Evolutionary conservation across 1,284 basidiomycete genomes (phyloP), one percentile per base, ranked within the genome.

Genomic region (Moesziomyces parantarcticus): DNA sequence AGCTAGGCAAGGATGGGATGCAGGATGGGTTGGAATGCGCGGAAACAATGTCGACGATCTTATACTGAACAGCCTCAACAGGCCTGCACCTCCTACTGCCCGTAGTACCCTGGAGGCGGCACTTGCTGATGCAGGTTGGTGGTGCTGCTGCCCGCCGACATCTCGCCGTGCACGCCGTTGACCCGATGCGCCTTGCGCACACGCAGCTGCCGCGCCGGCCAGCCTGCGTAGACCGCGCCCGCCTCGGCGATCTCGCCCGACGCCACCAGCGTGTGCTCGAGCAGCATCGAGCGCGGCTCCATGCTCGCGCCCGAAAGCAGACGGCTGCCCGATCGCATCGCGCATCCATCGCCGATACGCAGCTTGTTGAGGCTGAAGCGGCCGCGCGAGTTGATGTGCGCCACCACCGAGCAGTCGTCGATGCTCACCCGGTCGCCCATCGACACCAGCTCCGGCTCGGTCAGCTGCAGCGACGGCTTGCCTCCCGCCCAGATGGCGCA

Each of bases 331-430:
- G 75, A 75, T 10, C 81, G 78, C 76, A 83, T 76, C 21, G 82
- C 82, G 56, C 81, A 82, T 8, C 77, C 76, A 39, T 82, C 80
- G n/a, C 80, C 82, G 44, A 83, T 80, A 25, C 78, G 74, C 40
- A 83, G 71, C 66, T 77, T 78, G 75, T 83, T 83, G 51, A 83
- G 58, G 36, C 77, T 79, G 71, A 83, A 83, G 8, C 80, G 76
- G 36, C 82, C 82, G 52, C 82, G 69, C 42, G 80, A 82, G 66
- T 83, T 83, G 76, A 83, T 83, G 62, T 83, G 82, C 18, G 82
- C 82, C 14, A 83, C 82, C 21, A 83, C 80, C 36, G 82, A 83
- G 57, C 77, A 79, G 50, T 83, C 82, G 53, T 83, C 82, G 45
- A 83, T 69, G 42, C 74, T 75, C 4, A 83, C 82, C 14, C 69